phyloP scores from a whole-genome alignment of 495 filamentous ascomycete species.

The Lasiosphaeria ovina region DNA sequence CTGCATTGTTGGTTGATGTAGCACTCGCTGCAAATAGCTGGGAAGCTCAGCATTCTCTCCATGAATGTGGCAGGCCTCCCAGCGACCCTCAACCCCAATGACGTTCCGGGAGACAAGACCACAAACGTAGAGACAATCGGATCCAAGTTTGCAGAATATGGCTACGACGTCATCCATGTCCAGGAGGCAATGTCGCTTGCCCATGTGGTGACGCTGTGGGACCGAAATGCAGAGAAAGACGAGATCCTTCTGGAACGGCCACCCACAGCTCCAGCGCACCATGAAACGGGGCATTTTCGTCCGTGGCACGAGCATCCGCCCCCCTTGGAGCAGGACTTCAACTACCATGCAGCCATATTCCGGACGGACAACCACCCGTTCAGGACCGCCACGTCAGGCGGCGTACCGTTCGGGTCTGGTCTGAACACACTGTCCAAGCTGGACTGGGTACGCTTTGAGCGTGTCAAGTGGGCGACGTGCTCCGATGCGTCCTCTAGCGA shows the following conservation, averaged over 20 bases:
- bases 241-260: background rate
- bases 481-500: conserved; percentile 51
- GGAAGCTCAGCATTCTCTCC: conserved; percentile 51
- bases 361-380: conserved; percentile 53
- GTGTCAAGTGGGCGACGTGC: conserved; percentile 58
- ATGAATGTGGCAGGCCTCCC: conserved; percentile 64
- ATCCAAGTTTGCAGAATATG: conserved; percentile 47
- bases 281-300: background rate
- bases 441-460: conserved; percentile 53
- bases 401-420: conserved; percentile 58
- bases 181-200: conserved; percentile 48
- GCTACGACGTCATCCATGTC: conserved; percentile 58
- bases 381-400: conserved; percentile 59
- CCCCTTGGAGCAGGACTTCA: conserved; percentile 50
- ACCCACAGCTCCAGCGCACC: background rate
- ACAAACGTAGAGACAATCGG: conserved; percentile 51
- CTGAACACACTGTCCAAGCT: conserved; percentile 60
- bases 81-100: conserved; percentile 50
- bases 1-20: background rate
- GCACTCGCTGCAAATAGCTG: conserved; percentile 6
- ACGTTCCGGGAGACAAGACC: conserved; percentile 52
- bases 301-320: background rate
- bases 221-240: background rate
- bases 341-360: conserved; percentile 61
- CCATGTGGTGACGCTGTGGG: background rate